Percentiles rank a stretch among this genome's conserved stretches.
Evolutionary conservation across 768 basidiomycete genomes (phyloP).

Genomic region (Chiua virens): DNA sequence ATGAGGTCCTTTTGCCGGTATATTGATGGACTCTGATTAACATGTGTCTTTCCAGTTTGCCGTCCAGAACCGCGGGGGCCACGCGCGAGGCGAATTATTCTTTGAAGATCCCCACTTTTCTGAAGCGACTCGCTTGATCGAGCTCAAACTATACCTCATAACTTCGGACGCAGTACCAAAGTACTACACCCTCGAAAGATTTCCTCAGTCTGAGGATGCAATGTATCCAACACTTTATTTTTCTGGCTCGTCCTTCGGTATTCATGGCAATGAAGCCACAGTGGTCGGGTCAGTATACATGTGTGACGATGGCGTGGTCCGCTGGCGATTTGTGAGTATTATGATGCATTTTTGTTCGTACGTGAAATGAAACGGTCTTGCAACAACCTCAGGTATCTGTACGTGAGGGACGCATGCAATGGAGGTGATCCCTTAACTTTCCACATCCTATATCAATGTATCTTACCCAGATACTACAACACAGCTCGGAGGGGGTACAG

Average conservation of each 20-base stretch:
- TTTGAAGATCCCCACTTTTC: slow-evolving; percentile 56
- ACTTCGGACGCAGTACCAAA: slow-evolving; percentile 24
- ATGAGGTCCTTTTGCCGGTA: slow-evolving; percentile 5
- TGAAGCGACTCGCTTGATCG: slow-evolving; percentile 66
- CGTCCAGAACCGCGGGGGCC: slow-evolving; percentile 22
- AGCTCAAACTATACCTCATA: slow-evolving; percentile 52
- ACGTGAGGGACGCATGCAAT: slow-evolving; percentile 52
- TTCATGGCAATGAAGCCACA: slow-evolving; percentile 41
- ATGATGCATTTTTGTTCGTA: not conserved
- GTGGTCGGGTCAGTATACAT: slow-evolving; percentile 53
- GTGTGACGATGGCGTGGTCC: slow-evolving; percentile 44
- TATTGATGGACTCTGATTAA: slow-evolving; percentile 3
- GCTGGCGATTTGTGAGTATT: slow-evolving; percentile 61
- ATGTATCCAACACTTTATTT: slow-evolving; percentile 48
- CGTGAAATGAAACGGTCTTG: slow-evolving; percentile 7
- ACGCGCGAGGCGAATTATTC: slow-evolving; percentile 32
- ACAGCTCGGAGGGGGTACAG: slow-evolving; percentile 66
- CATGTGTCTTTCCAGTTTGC: slow-evolving; percentile 6
- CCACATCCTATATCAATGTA: not conserved
- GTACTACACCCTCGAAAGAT: slow-evolving; percentile 19
- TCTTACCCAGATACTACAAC: not conserved
- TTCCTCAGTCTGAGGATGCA: slow-evolving; percentile 21
- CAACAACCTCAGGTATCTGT: slow-evolving; percentile 46
- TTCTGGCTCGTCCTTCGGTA: slow-evolving; percentile 44
- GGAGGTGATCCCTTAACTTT: slow-evolving; percentile 46